phyloP scores from a whole-genome alignment of 1,284 basidiomycete species.

The Heterobasidion irregulare region DNA sequence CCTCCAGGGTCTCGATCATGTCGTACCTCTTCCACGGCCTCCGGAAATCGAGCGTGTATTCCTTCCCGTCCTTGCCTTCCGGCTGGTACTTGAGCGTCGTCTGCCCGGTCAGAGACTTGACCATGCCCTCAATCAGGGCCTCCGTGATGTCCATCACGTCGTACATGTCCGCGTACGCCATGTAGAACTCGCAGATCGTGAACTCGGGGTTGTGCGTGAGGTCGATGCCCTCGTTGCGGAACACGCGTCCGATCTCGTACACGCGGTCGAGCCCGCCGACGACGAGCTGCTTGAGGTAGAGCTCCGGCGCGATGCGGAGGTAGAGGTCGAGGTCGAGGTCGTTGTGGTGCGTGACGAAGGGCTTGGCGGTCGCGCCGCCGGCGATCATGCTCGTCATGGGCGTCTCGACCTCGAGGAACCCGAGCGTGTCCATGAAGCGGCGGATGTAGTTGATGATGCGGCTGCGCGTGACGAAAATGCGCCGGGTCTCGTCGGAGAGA shows the following conservation, averaged over 20 bases:
- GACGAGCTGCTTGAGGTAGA: slow-evolving; percentile 97
- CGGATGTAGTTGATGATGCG: slow-evolving; percentile 89
- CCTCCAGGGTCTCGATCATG: slow-evolving; percentile 96
- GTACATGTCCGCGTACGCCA: slow-evolving; percentile 99
- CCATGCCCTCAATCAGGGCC: slow-evolving; percentile 84
- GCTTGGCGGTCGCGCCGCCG: slow-evolving; percentile 97
- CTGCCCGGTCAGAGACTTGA: slow-evolving; percentile 78
- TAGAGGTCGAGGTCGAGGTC: slow-evolving; percentile 97
- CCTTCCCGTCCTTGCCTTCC: slow-evolving; percentile 80
- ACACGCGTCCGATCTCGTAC: slow-evolving; percentile 97
- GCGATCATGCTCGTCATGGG: slow-evolving; percentile 98
- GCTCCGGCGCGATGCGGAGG: slow-evolving; percentile 95
- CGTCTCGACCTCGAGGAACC: slow-evolving; percentile 99
- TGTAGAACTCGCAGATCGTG: slow-evolving; percentile 99
- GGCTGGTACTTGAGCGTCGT: slow-evolving; percentile 89
- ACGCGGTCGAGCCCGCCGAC: slow-evolving; percentile 97
- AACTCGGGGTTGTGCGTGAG: slow-evolving; percentile 97
- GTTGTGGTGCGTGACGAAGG: slow-evolving; percentile 98
- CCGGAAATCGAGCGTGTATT: slow-evolving; percentile 83
- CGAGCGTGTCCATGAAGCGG: slow-evolving; percentile 84
- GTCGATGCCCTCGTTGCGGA: slow-evolving; percentile 98
- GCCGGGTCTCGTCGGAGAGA: slow-evolving; percentile 86
- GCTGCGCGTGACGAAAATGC: slow-evolving; percentile 87
- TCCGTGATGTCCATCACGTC: slow-evolving; percentile 99
- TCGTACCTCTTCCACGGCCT: slow-evolving; percentile 99